These are phyloP conservation scores for Massariosphaeria phaeospora DNA, from an alignment of 495 filamentous ascomycete species.

Conservation along the genomic window DNA sequence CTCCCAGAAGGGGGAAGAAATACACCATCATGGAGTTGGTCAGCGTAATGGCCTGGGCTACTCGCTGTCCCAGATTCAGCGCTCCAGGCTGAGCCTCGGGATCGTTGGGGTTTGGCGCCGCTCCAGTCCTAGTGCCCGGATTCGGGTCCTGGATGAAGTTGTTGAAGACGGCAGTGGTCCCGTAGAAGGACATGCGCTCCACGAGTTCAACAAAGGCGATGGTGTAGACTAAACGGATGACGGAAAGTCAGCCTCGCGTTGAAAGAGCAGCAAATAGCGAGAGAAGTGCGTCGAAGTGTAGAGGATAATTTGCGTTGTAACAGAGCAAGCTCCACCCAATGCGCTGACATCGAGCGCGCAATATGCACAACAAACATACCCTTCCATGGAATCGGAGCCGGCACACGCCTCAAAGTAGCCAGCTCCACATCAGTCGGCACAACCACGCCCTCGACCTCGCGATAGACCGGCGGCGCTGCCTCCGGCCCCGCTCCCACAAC, in stretches of 20 bases:
- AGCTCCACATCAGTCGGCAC: conserved; percentile 58
- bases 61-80: conserved; percentile 60
- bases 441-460: neutral
- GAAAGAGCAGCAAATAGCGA: neutral
- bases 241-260: too few relatives aligned
- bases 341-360: neutral
- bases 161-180: conserved; percentile 52
- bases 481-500: too few relatives aligned
- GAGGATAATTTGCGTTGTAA: neutral
- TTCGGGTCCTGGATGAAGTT: conserved; percentile 67
- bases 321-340: neutral
- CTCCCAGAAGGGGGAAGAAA: conserved; percentile 61
- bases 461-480: neutral
- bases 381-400: conserved; percentile 59
- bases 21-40: conserved; percentile 78
- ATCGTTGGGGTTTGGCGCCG: conserved; percentile 32
- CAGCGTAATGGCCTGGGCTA: conserved; percentile 58
- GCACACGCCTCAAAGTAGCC: conserved; percentile 56
- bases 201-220: conserved; percentile 72
- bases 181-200: conserved; percentile 77
- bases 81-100: conserved; percentile 57
- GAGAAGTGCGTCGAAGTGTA: neutral
- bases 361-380: neutral
- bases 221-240: conserved; percentile 48
- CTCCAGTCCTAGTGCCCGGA: conserved; percentile 59